Evolutionary conservation across 2,329 filamentous ascomycete genomes (phyloP).

Genomic region (Talaromyces sp.): DNA sequence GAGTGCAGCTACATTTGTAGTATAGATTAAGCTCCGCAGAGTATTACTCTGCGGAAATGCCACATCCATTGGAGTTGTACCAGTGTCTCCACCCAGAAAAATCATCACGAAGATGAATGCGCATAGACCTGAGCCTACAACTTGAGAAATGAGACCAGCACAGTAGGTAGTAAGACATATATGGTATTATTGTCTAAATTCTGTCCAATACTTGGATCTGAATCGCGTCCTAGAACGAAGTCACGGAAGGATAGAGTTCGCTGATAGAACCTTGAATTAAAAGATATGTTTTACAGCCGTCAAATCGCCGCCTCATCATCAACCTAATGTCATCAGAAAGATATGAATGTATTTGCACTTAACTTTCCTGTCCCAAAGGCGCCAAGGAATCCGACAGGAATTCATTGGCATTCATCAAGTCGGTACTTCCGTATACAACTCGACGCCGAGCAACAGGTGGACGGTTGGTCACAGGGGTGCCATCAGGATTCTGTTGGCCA

Average conservation of each 20-base stretch:
- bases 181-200: too few species aligned
- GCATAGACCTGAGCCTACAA: too few species aligned
- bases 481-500: conserved; percentile 55
- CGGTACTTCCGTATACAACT: conserved; percentile 94
- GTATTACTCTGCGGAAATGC: too few species aligned
- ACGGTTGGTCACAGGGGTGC: conserved; percentile 37
- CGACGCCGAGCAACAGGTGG: conserved; percentile 61
- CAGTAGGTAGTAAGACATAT: too few species aligned
- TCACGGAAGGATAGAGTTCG: neutral
- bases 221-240: neutral
- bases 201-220: too few species aligned
- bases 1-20: too few species aligned
- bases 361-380: conserved; percentile 60
- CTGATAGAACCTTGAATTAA: conserved; percentile 18
- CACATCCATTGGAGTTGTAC: too few species aligned
- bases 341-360: conserved; percentile 19
- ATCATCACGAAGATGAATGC: too few species aligned
- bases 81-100: too few species aligned
- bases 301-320: conserved; percentile 7
- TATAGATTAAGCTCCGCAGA: too few species aligned
- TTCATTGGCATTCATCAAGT: conserved; percentile 64
- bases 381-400: conserved; percentile 62
- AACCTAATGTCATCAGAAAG: neutral
- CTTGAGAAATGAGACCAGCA: too few species aligned
- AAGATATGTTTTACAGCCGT: conserved; percentile 24